phyloP scores from a whole-genome alignment of 164 flowering plant genomes.

The Umbilicus rupestris region DNA sequence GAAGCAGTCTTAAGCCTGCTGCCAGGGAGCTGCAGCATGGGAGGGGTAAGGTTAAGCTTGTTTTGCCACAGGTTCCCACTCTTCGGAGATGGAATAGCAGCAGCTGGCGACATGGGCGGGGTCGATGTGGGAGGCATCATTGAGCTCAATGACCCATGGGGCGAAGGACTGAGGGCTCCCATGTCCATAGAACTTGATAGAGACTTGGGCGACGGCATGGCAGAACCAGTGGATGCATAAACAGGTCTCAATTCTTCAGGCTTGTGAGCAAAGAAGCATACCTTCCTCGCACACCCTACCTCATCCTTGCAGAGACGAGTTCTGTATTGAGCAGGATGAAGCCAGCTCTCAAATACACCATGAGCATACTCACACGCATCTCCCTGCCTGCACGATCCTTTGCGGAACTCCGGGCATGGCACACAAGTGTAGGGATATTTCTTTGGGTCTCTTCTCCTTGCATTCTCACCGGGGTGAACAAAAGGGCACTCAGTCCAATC shows the following conservation, averaged over 20 bases:
- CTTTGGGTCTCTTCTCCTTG: conserved; percentile 74
- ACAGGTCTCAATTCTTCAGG: conserved; percentile 73
- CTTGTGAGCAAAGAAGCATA: conserved; percentile 90
- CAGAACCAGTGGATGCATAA: conserved; percentile 81
- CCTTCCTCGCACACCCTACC: conserved; percentile 64
- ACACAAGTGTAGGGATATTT: conserved; percentile 82
- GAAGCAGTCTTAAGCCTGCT: conserved; percentile 61
- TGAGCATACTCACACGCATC: conserved; percentile 90
- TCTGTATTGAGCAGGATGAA: conserved; percentile 85
- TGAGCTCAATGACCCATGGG: conserved; percentile 37
- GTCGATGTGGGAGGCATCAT: conserved; percentile 40
- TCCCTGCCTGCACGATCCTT: conserved; percentile 60
- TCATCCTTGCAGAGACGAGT: conserved; percentile 91
- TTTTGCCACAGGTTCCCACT: conserved; percentile 46
- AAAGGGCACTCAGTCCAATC: conserved; percentile 99
- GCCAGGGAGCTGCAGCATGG: conserved; percentile 69
- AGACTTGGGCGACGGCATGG: conserved; percentile 68
- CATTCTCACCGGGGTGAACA: conserved; percentile 94
- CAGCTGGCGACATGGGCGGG: conserved; percentile 64
- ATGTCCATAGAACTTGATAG: conserved; percentile 27
- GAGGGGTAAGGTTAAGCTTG: conserved; percentile 49
- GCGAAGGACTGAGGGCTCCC: conserved; percentile 35
- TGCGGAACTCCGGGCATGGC: conserved; percentile 88
- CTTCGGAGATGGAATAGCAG: conserved; percentile 40
- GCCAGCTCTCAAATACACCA: conserved; percentile 94